These are phyloP conservation scores for Rosa chinensis DNA, from an alignment of 306 rosid genomes.

Conservation along the genomic window DNA sequence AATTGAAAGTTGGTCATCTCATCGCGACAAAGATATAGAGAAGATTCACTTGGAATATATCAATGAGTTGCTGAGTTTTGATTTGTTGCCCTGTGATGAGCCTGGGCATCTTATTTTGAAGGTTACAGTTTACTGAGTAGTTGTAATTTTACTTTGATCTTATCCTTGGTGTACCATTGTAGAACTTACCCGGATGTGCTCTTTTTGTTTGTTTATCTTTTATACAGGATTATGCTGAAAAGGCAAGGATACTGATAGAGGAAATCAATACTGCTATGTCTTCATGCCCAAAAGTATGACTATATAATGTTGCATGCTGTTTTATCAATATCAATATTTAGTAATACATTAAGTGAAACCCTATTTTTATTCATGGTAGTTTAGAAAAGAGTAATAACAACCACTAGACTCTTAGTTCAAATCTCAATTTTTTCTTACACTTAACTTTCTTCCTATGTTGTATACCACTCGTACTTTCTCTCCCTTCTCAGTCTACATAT, in stretches of 20 bases:
- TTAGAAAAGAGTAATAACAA: not conserved
- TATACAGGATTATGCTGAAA: constrained; percentile 64
- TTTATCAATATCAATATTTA: not conserved
- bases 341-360: not conserved
- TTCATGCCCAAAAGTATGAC: constrained; percentile 52
- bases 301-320: not conserved
- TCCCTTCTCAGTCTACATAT: not conserved
- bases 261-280: constrained; percentile 58
- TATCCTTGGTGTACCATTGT: constrained; percentile 25
- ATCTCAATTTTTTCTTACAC: not conserved
- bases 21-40: constrained; percentile 37
- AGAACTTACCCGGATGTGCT: not conserved
- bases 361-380: not conserved
- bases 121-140: constrained; percentile 47
- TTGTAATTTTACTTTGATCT: constrained; percentile 21
- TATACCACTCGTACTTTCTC: not conserved
- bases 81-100: constrained; percentile 63
- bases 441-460: not conserved
- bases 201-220: constrained; percentile 13
- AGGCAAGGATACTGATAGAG: constrained; percentile 55
- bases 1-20: constrained; percentile 53
- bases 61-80: constrained; percentile 51
- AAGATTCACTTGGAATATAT: constrained; percentile 59
- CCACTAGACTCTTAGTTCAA: not conserved
- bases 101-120: constrained; percentile 73